Evolutionary conservation across 768 basidiomycete species (phyloP), one percentile per base, ranked within the genome.

Genomic region (Naganishia onofrii): DNA sequence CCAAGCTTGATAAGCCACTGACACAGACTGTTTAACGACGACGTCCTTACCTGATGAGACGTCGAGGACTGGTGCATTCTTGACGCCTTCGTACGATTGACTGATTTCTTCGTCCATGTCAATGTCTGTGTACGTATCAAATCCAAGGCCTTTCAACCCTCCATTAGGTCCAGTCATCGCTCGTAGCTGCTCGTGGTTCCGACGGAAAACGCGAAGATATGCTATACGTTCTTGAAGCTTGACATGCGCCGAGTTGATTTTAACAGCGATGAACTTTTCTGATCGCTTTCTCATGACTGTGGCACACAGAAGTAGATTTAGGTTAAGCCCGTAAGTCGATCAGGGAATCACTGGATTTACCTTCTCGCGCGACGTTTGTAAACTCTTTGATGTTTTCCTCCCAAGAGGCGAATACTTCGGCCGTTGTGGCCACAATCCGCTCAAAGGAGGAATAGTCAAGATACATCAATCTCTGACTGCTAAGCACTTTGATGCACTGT

Each of bases 81-180:
- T 98, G 76, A 99, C 87, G n/a, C 90, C 88, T 78, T 99, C 95
- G 80, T 97, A 99, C 15, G 92, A 93, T 79, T 92, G 89, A 79
- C 91, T 89, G 52, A 97, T 93, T 80, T 97, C 95, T 76, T 93
- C 93, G 78, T 94, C 93, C 94, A 97, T 96, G 77, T 97, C 93
- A 86, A 97, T 89, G 2, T 92, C 93, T 29, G 79, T 77, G 9
- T 82, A 74, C 34, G 72, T 74, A 71, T 92, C 89, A 76, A 88
- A 85, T 3, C 89, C 88, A 8, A 87, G 84, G 44, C 88, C 84
- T 3, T 87, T 88, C 21, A 94, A 82, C 3, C 92, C 93, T 76
- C 90, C 91, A 44, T 92, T 93, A 29, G 93, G 94, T 1, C 90
- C 91, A 0, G 95, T 97, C 93, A 98, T 98, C 51, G 94, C 90